phyloP scores from a whole-genome alignment of 305 asterid genomes.

The Fraxinus greggii region DNA sequence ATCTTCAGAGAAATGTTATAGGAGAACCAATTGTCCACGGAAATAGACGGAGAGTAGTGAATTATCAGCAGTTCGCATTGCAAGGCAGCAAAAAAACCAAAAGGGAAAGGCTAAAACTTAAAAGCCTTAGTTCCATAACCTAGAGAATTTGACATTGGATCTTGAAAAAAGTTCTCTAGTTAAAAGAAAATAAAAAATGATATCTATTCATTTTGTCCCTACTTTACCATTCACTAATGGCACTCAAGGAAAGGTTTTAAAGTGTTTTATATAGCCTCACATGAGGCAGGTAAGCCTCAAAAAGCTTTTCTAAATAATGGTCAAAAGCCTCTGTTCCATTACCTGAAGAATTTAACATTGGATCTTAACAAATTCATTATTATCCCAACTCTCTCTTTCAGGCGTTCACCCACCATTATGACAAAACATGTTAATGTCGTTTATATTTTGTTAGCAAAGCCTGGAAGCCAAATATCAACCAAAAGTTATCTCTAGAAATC shows the following conservation, averaged over 20 bases:
- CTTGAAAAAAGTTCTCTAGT: neutral
- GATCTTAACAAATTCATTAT: neutral
- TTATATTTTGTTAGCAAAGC: neutral
- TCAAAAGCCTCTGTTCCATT: neutral
- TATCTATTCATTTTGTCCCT: neutral
- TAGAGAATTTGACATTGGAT: neutral
- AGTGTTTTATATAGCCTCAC: neutral
- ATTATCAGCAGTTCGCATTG: neutral
- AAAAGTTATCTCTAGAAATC: neutral
- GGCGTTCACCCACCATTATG: neutral
- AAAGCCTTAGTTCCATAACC: neutral
- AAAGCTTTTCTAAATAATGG: neutral
- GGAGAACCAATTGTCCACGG: neutral
- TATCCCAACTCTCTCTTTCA: neutral
- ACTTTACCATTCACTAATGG: neutral
- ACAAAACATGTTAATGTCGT: neutral
- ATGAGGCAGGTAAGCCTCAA: neutral
- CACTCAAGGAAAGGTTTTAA: neutral
- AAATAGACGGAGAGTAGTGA: neutral
- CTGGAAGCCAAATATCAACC: neutral
- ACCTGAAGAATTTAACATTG: neutral
- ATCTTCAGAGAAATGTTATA: neutral
- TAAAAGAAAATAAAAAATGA: neutral
- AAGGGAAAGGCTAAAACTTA: neutral
- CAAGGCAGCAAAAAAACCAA: neutral